These are phyloP conservation scores for Penicillium pancosmium DNA, from an alignment of 495 filamentous ascomycete species.

Conservation along the genomic window DNA sequence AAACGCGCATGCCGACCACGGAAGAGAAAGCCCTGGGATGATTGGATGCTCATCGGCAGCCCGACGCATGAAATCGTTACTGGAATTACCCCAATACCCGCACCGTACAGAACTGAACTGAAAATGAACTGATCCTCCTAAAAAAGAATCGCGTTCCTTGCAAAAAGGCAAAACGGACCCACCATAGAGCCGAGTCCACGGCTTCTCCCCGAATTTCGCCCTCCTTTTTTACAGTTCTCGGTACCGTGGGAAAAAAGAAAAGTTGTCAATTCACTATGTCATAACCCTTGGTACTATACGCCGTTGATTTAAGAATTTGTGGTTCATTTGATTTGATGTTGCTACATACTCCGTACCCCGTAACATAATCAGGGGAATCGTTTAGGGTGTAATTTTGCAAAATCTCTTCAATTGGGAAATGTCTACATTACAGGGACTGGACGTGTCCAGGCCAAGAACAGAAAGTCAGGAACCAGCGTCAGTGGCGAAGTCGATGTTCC, in stretches of 20 bases:
- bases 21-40: neutral
- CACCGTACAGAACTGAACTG: too few relatives aligned
- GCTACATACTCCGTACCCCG: neutral
- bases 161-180: slow-evolving; percentile 4
- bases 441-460: slow-evolving; percentile 5
- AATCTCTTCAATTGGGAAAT: neutral
- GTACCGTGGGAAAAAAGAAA: neutral
- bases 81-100: slow-evolving; percentile 6
- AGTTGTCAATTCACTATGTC: too few relatives aligned
- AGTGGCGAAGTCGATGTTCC: slow-evolving; percentile 5
- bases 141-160: slow-evolving; percentile 4
- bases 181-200: slow-evolving; percentile 5
- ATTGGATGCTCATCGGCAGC: slow-evolving; percentile 6
- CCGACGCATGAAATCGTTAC: slow-evolving; percentile 3
- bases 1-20: slow-evolving; percentile 19
- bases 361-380: neutral
- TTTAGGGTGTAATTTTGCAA: neutral
- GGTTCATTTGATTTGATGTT: neutral
- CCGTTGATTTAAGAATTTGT: neutral
- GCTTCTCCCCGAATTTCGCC: slow-evolving; percentile 12
- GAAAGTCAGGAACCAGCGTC: slow-evolving; percentile 7
- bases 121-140: too few relatives aligned
- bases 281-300: too few relatives aligned
- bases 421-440: neutral
- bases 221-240: neutral